Base-by-base conservation (phyloP, 768 basidiomycete species). In the Agaricus subrufescens region DNA sequence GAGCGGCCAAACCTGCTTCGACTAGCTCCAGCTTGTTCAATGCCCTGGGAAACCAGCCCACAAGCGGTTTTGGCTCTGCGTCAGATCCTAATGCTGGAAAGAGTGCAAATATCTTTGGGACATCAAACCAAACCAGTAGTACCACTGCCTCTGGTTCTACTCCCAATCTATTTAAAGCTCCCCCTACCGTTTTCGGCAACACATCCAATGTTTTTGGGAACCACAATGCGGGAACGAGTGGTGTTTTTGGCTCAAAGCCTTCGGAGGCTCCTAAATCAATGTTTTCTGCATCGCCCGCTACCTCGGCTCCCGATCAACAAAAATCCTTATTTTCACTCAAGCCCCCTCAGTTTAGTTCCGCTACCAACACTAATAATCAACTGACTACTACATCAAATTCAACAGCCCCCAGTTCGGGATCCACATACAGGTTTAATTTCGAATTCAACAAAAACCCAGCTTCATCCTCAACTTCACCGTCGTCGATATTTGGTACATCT, bases 1-100 rank as follows among this genome's bases (percentile, higher is more conserved):
- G 54, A 0, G 25, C 58, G 25, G 19, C 55, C 11, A 57, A 54
- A 38, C 49, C 61, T 31, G 47, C 58, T 42, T 60, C 60, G 31
- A 38, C 57, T 6, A 62, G 58, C 15, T 54, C 60, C 2, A 55
- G 64, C 26, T 25, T 59, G 6, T 61, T 65, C 14, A 65, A 56
- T 37, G 60, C 57, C 19, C 12, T 60, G 9, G 39, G 43, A 19
- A n/a, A 40, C 26, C 51, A 46, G 37, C 7, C 43, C 10, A 25
- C 56, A 5, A 53, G 10, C 46, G 27, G 26, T n/a, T 45, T 49
- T 23, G 51, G 49, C 55, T 30, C 61, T 11, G 38, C 52, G 5
- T 60, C 56, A 23, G 31, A 50, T 19, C 44, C 55, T 15, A 62
- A 42, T 37, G 5, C 52, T 8, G 25, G 12, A 12, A 23, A 37